phyloP scores from a whole-genome alignment of 768 basidiomycete species.

The Lepiota venenata region DNA sequence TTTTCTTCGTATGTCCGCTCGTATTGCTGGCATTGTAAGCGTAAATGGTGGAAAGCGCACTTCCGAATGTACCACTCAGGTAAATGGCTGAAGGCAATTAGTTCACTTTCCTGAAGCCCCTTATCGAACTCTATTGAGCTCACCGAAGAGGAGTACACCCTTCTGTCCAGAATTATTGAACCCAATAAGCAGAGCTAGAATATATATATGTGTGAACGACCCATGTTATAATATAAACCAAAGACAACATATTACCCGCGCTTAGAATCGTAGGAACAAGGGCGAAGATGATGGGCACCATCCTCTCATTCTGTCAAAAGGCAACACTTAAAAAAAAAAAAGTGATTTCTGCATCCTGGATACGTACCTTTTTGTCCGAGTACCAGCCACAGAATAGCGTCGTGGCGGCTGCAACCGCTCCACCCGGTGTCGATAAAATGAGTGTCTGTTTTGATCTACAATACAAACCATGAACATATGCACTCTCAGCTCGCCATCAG shows the following conservation, averaged over 20 bases:
- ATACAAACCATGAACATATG: neutral
- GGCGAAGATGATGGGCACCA: conserved; percentile 57
- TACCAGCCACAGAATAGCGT: conserved; percentile 59
- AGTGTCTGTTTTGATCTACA: conserved; percentile 55
- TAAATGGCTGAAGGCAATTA: conserved; percentile 35
- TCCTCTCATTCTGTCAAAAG: conserved; percentile 44
- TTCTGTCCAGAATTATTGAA: conserved; percentile 46
- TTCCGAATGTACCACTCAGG: conserved; percentile 54
- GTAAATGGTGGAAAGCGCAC: conserved; percentile 55
- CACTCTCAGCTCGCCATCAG: neutral
- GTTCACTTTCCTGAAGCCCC: neutral
- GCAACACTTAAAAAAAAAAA: neutral
- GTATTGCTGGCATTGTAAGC: conserved; percentile 66
- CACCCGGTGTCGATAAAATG: conserved; percentile 56
- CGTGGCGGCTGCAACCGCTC: conserved; percentile 44
- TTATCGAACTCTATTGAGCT: neutral
- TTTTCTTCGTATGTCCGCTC: conserved; percentile 65
- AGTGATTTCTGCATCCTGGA: neutral
- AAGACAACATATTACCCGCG: conserved; percentile 27
- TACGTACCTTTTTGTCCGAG: conserved; percentile 54
- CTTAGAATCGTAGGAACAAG: conserved; percentile 59
- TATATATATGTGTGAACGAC: neutral
- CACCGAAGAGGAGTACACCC: conserved; percentile 55
- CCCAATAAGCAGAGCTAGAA: conserved; percentile 48
- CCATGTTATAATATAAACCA: conserved; percentile 4